Conservation (phyloP, 306 rosid species). For the Vachellia collinsii region DNA sequence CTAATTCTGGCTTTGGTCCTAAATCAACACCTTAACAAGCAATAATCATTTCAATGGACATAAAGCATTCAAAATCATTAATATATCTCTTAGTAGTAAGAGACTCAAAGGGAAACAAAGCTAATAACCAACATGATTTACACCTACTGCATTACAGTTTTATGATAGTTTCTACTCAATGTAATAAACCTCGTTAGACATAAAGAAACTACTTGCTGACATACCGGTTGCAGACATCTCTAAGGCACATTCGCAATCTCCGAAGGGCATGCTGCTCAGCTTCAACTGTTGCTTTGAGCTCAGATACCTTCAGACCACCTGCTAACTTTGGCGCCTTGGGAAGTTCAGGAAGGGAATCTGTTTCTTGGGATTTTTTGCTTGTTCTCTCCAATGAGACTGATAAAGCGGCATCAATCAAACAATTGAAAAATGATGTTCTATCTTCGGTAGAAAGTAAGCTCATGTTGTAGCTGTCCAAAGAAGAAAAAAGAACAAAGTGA, state of each 20-base stretch:
- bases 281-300: constrained; percentile 87
- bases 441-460: constrained; percentile 69
- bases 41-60: background rate
- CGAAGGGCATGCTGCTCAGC: constrained; percentile 99
- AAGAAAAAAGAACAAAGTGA: constrained; percentile 19
- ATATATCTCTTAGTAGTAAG: background rate
- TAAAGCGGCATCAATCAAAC: constrained; percentile 74
- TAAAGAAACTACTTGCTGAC: constrained; percentile 27
- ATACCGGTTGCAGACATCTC: constrained; percentile 97
- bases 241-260: constrained; percentile 95
- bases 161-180: background rate
- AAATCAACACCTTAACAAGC: background rate
- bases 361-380: constrained; percentile 55
- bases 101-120: background rate
- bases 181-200: background rate
- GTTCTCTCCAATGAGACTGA: constrained; percentile 70
- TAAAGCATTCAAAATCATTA: background rate
- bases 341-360: constrained; percentile 68
- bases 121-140: background rate
- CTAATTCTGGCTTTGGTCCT: background rate
- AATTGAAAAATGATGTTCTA: constrained; percentile 66
- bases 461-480: constrained; percentile 68
- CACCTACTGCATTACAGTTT: background rate
- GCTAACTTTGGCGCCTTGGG: constrained; percentile 90
- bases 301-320: constrained; percentile 89